Evolutionary conservation across 345 rosid genomes (phyloP).

Genomic region (Streptanthus diversifolius): DNA sequence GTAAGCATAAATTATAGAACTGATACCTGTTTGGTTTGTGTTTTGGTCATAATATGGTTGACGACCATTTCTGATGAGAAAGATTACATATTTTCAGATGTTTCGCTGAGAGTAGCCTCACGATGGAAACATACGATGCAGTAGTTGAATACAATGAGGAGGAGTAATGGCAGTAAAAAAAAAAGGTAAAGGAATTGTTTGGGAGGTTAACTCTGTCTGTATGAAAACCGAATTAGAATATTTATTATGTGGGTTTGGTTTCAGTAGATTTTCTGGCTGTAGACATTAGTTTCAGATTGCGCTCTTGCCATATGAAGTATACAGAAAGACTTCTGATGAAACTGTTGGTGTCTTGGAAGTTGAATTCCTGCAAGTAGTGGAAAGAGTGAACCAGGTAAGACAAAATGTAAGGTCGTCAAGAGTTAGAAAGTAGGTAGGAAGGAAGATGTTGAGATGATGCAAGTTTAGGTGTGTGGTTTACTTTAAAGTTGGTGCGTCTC

Average conservation of each 20-base stretch:
- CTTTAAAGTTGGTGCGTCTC: background rate
- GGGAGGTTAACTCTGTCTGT: background rate
- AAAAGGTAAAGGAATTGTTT: slow-evolving; percentile 1
- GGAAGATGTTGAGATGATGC: slow-evolving; percentile 22
- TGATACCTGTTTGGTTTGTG: background rate
- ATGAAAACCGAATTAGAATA: background rate
- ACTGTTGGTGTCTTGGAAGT: background rate
- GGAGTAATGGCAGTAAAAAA: slow-evolving; percentile 8
- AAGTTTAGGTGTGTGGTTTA: slow-evolving; percentile 7
- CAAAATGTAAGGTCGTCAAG: background rate
- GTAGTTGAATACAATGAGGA: slow-evolving; percentile 49
- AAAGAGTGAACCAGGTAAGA: background rate
- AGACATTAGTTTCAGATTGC: background rate
- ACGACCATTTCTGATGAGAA: slow-evolving; percentile 8
- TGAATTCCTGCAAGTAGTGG: background rate
- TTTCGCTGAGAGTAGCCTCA: slow-evolving; percentile 54
- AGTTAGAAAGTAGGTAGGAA: slow-evolving; percentile 22
- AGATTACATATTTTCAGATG: slow-evolving; percentile 40
- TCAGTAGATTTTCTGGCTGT: background rate
- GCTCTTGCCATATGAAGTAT: background rate
- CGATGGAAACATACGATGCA: slow-evolving; percentile 64
- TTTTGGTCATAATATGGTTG: background rate
- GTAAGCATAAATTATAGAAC: background rate
- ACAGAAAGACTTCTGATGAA: background rate
- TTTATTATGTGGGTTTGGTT: background rate